Conservation (phyloP, 208 protist species). For the Acanthamoeba polyphaga region DNA sequence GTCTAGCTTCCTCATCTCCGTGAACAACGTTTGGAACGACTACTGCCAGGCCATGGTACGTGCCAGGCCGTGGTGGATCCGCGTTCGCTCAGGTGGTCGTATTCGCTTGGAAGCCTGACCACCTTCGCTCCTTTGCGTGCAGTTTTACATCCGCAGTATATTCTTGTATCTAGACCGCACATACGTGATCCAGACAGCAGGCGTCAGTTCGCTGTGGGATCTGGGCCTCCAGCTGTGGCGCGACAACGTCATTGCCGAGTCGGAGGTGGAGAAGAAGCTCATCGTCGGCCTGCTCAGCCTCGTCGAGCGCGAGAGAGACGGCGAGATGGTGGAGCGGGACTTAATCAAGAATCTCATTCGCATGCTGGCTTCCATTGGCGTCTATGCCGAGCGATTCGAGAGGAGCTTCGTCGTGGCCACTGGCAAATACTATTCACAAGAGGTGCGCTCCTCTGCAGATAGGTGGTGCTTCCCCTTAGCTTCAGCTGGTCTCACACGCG, state of each 20-base stretch:
- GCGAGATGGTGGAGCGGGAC: slow-evolving; percentile 75
- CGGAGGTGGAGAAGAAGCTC: slow-evolving; percentile 80
- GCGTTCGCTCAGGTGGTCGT: not conserved
- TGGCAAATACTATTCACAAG: slow-evolving; percentile 61
- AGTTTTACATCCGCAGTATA: slow-evolving; percentile 85
- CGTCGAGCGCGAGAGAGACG: slow-evolving; percentile 83
- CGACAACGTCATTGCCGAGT: slow-evolving; percentile 19
- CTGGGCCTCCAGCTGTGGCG: slow-evolving; percentile 85
- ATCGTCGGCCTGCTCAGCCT: slow-evolving; percentile 76
- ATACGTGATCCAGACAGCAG: slow-evolving; percentile 84
- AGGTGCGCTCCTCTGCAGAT: not conserved
- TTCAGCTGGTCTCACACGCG: not conserved
- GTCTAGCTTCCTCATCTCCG: slow-evolving; percentile 64
- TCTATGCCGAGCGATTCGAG: slow-evolving; percentile 85
- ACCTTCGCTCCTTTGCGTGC: not conserved
- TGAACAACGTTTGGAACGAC: slow-evolving; percentile 77
- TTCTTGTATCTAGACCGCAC: slow-evolving; percentile 89
- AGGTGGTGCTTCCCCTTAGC: not conserved
- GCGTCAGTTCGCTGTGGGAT: slow-evolving; percentile 83
- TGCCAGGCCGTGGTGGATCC: not conserved
- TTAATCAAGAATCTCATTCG: slow-evolving; percentile 70
- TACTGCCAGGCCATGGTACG: slow-evolving; percentile 79
- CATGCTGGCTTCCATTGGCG: slow-evolving; percentile 75
- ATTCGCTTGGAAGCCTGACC: not conserved
- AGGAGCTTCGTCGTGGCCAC: slow-evolving; percentile 80